A percentile compares a stretch with the other conserved stretches of the same genome.
These are phyloP conservation scores for Periconia sp. DNA, from an alignment of 2,329 filamentous ascomycete species.

Conservation along the genomic window DNA sequence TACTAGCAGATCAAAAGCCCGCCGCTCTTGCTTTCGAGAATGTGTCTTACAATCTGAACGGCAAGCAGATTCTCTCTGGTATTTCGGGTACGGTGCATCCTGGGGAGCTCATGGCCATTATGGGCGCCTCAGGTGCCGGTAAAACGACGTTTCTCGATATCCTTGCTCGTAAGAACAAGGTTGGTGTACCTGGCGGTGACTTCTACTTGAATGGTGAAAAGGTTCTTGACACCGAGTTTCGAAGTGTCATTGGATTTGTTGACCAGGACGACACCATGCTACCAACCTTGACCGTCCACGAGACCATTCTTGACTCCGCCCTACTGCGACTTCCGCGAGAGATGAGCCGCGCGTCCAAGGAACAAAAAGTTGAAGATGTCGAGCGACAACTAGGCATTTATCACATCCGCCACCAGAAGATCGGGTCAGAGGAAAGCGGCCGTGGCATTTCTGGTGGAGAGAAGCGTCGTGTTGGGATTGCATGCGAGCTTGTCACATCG, in stretches of 20 bases:
- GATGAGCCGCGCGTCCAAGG: constrained; percentile 86
- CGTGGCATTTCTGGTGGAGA: constrained; percentile 97
- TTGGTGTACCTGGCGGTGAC: constrained; percentile 73
- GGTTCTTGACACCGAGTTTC: constrained; percentile 80
- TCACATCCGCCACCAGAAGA: constrained; percentile 90
- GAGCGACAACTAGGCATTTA: constrained; percentile 94
- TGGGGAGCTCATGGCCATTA: constrained; percentile 95
- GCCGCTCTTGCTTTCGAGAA: constrained; percentile 86
- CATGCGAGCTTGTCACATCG: constrained; percentile 95
- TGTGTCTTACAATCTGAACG: constrained; percentile 82
- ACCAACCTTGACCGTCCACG: constrained; percentile 92
- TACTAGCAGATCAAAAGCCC: constrained; percentile 90
- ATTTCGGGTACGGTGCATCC: constrained; percentile 88
- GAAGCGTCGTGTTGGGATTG: constrained; percentile 93
- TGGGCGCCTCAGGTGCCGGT: constrained; percentile 95
- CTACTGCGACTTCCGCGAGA: constrained; percentile 86
- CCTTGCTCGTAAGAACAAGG: constrained; percentile 93
- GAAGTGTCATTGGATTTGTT: constrained; percentile 91
- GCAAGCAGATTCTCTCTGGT: constrained; percentile 78
- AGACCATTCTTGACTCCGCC: constrained; percentile 94
- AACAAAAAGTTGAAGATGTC: constrained; percentile 87
- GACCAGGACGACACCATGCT: constrained; percentile 98
- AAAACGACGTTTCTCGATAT: constrained; percentile 98
- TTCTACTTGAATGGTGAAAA: constrained; percentile 95
- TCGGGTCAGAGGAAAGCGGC: constrained; percentile 93